Evolutionary conservation across 768 basidiomycete genomes (phyloP), one percentile per base, ranked within the genome.

Genomic region (Candolleomyces eurysporus): DNA sequence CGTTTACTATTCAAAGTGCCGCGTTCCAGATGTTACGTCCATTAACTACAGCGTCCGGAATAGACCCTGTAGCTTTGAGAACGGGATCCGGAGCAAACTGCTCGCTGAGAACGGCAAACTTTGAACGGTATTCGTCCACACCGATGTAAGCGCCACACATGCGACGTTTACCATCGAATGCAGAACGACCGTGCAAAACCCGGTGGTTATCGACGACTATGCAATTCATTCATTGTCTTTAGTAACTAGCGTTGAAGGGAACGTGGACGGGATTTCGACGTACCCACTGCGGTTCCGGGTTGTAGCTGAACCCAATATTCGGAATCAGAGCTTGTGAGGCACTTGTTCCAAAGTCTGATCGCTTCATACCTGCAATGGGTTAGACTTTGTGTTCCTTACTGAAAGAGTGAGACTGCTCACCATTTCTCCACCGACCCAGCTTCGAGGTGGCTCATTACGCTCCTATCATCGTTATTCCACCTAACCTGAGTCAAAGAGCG

Each of bases 71-170:
- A 5, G 71, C 68, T 45, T 58, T 68, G 6, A 68, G 54, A 4
- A 72, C 69, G 10, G 72, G 36, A 59, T 75, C 72, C 21, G 77
- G 70, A 3, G 75, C 74, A 62, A 86, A 90, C 62, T 78, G 81
- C 72, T 91, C 89, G 39, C 70, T 74, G 7, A 92, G 76, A 13
- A 90, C 88, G 2, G 83, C 80, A 11, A 96, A 77, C 65, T 88
- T 88, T 0, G 94, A 95, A 43, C 82, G 81, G 71, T 89, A 98
- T 70, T 99, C 97, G 71, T 99, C 96, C 13, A 84, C 78, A 0
- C 92, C 92, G 60, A 98, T 84, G 71, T 99, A 99, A 0, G 96
- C 97, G 2, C 96, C 96, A 68, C 96, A 98, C 87, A 99, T 93
- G 1, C 92, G 84, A 3, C 96, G 85, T 72, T 85, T 85, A 11